phyloP scores from a whole-genome alignment of 257 asterid genomes.

The Solanum pennellii region DNA sequence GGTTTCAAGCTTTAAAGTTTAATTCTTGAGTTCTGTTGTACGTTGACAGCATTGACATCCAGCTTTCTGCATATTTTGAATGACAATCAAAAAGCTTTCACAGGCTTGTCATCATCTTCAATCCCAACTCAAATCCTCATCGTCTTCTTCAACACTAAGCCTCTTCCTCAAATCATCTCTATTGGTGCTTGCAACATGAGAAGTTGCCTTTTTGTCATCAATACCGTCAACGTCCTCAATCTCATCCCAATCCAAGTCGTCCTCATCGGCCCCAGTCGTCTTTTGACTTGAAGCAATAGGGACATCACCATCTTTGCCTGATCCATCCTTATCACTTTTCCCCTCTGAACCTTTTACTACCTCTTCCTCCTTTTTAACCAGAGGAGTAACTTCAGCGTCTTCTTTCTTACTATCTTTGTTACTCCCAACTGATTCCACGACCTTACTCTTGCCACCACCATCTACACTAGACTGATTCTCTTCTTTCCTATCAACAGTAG shows the following conservation, averaged over 20 bases:
- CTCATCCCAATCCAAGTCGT: conserved; percentile 86
- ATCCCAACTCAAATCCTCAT: conserved; percentile 79
- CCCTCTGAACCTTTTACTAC: conserved; percentile 16
- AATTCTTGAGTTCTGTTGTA: neutral
- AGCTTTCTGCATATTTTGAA: neutral
- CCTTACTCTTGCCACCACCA: conserved; percentile 6
- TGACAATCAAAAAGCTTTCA: conserved; percentile 12
- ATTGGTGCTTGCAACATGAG: conserved; percentile 23
- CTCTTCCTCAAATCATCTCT: conserved; percentile 31
- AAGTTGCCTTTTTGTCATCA: conserved; percentile 39
- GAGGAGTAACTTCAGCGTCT: conserved; percentile 9
- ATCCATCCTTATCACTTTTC: conserved; percentile 10
- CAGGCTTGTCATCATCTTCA: conserved; percentile 57
- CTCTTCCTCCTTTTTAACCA: conserved; percentile 15
- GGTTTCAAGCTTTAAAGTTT: neutral
- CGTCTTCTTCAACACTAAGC: conserved; percentile 51
- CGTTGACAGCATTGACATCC: neutral
- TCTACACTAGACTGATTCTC: conserved; percentile 4
- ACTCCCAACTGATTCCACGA: conserved; percentile 5
- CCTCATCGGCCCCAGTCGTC: conserved; percentile 33
- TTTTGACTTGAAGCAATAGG: conserved; percentile 15
- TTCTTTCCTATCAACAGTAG: conserved; percentile 3
- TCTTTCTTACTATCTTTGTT: conserved; percentile 19
- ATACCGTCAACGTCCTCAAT: conserved; percentile 61
- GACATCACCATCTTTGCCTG: conserved; percentile 14